A percentile compares a stretch with the other conserved stretches of the same genome.
Conservation (phyloP, 2,329 filamentous ascomycete species). For the Juglanconis sp. region DNA sequence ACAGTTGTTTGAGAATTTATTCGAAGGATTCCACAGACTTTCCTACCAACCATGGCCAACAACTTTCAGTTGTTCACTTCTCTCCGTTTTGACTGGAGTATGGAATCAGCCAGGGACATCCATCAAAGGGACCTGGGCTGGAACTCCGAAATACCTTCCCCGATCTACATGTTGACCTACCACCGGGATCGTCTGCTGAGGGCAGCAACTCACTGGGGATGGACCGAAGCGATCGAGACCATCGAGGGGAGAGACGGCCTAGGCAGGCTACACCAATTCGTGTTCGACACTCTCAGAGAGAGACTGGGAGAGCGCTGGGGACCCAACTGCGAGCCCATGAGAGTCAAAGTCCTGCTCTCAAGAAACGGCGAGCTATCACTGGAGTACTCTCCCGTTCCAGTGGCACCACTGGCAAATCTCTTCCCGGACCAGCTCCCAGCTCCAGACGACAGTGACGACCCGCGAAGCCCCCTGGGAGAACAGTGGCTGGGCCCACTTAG, state of each 20-base stretch:
- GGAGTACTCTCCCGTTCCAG: constrained; percentile 33
- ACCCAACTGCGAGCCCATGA: constrained; percentile 32
- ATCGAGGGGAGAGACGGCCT: constrained; percentile 48
- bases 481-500: constrained; percentile 19
- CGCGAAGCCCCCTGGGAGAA: background rate
- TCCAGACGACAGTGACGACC: constrained; percentile 26
- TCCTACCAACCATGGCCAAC: constrained; percentile 29
- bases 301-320: constrained; percentile 15
- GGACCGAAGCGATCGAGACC: constrained; percentile 42
- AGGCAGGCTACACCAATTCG: constrained; percentile 35
- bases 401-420: constrained; percentile 47
- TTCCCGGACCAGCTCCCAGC: constrained; percentile 55
- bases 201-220: constrained; percentile 56
- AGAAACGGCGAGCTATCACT: constrained; percentile 45
- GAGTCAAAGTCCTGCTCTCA: constrained; percentile 55
- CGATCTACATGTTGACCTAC: constrained; percentile 75
- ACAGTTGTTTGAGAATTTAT: background rate
- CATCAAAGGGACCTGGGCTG: constrained; percentile 43
- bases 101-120: constrained; percentile 42
- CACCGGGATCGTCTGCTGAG: constrained; percentile 76
- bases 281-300: constrained; percentile 27
- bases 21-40: background rate
- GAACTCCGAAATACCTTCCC: constrained; percentile 52
- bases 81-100: constrained; percentile 64
- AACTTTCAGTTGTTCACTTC: constrained; percentile 66